Evolutionary conservation across 1,284 basidiomycete genomes (phyloP), one percentile per base, ranked within the genome.

Genomic region (Austropuccinia psidii): DNA sequence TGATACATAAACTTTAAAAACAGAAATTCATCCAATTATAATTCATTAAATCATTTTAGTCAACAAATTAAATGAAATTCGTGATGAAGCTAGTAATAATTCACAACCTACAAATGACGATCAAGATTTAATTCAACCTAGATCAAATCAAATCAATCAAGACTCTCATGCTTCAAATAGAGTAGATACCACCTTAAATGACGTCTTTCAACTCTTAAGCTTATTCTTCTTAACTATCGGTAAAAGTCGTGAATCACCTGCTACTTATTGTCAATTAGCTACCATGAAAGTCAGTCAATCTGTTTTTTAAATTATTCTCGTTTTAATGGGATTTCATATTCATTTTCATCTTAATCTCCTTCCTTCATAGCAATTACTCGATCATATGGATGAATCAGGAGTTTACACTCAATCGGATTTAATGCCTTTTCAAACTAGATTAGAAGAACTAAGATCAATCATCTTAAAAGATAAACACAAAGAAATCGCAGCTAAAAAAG

Each of bases 371-470:
- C 90, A 93, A 92, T 89, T 95, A 49, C 85, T 96, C 61, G 88
- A 88, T 78, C 90, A 93, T 80, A 90, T 94, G 89, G 90, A 93
- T 81, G 93, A 97, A 81, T 93, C 90, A 0, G 90, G 90, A 7
- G 87, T 92, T 45, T 97, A 95, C 82, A 96, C 91, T 76, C 91
- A 93, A 80, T 83, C 87, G 35, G 91, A 95, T 82, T 87, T 96
- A 50, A 85, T 85, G 29, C 91, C 93, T 1, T 96, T 95, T 82
- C 86, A 89, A 74, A 85, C 86, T 76, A 87, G 93, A 74, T 82
- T 96, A 70, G 83, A 84, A 19, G 89, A 93, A 77, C 84, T 97
- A 50, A 87, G 89, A 69, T 83, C 86, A 70, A 94, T 96, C 78
- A 87, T 97, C 74, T 47, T 70, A 31, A 24, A 88, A 88, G 77